A percentile compares a stretch with the other conserved stretches of the same genome.
Evolutionary conservation across 2,329 filamentous ascomycete genomes (phyloP).

Genomic region (Septoria linicola): DNA sequence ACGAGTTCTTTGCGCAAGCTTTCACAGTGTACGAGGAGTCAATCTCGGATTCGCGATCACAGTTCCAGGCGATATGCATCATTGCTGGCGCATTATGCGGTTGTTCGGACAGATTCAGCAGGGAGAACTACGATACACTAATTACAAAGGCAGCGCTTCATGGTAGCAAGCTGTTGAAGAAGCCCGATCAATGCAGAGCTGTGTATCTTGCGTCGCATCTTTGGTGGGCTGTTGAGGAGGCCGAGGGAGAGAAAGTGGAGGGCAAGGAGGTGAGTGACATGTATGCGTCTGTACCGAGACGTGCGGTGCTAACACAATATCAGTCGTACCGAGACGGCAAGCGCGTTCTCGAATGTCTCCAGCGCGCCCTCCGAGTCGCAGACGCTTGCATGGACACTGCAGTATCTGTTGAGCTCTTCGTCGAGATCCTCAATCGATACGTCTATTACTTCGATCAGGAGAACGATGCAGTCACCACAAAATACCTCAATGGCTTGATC

Average conservation of each 20-base stretch:
- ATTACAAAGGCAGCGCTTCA: slow-evolving; percentile 98
- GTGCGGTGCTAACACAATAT: slow-evolving; percentile 15
- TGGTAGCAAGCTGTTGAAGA: slow-evolving; percentile 93
- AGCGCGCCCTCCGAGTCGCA: slow-evolving; percentile 90
- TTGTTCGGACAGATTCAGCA: slow-evolving; percentile 77
- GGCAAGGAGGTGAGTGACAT: slow-evolving; percentile 32
- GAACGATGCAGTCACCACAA: slow-evolving; percentile 96
- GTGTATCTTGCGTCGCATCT: slow-evolving; percentile 95
- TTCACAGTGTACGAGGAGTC: slow-evolving; percentile 98
- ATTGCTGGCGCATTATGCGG: slow-evolving; percentile 87
- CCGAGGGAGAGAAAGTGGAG: slow-evolving; percentile 59
- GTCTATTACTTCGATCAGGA: slow-evolving; percentile 99
- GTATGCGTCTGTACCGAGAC: neutral
- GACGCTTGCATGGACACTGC: slow-evolving; percentile 99
- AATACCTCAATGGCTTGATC: slow-evolving; percentile 96
- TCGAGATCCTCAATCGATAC: slow-evolving; percentile 96
- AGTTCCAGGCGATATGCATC: slow-evolving; percentile 96
- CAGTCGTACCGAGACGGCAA: slow-evolving; percentile 97
- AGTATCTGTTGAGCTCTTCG: slow-evolving; percentile 94
- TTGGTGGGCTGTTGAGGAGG: slow-evolving; percentile 92
- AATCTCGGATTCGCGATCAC: slow-evolving; percentile 90
- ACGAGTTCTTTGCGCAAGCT: slow-evolving; percentile 97
- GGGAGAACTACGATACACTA: slow-evolving; percentile 97
- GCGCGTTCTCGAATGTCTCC: slow-evolving; percentile 91
- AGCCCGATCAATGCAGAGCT: slow-evolving; percentile 94